Base-by-base conservation (phyloP, 345 rosid genomes). In the Brassica rapa region DNA sequence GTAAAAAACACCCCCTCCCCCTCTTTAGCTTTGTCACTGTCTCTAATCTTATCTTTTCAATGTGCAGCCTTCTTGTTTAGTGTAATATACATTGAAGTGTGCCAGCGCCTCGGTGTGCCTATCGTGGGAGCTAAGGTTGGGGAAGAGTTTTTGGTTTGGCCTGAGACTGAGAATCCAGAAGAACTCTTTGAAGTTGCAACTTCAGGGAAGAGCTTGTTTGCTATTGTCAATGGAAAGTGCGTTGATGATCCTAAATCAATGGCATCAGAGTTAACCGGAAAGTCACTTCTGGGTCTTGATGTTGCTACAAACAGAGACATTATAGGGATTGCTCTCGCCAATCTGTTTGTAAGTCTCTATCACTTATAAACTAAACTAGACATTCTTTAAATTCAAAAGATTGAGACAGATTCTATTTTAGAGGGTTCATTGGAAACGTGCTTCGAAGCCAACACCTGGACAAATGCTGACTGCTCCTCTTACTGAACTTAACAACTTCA, bases 91-190 rank as follows among this genome's bases (percentile, higher is more conserved):
- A 88, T 89, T 72, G 98, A 93, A 88, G 95, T 93, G 70, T 93
- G 97, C 82, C 83, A 74, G 82, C 86, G 93, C 73, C 90, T 93
- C 15, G 83, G 85, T 81, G 85, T 93, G 81, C 85, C 87, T 69
- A 88, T 93, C 66, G 88, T 93, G 82, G 98, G 98, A 88, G 91
- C 98, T 87, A 88, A 88, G 49, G 98, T 91, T 39, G 97, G 98
- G 87, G 98, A 88, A 84, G 92, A 93, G 70, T 91, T 93, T 87
- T 80, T 93, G 85, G 89, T 93, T 83, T 93, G 98, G 98, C 98
- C 97, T 86, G 85, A 88, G 76, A 81, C 81, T 25, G 93, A 79
- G 78, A 86, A 91, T 78, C 97, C 87, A 4, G 98, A 91, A 90
- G 98, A 91, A 84, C 93, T 93, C 78, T 93, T 93, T 86, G 84